Evolutionary conservation across 495 filamentous ascomycete genomes (phyloP).

Genomic region (Penicillium herquei): DNA sequence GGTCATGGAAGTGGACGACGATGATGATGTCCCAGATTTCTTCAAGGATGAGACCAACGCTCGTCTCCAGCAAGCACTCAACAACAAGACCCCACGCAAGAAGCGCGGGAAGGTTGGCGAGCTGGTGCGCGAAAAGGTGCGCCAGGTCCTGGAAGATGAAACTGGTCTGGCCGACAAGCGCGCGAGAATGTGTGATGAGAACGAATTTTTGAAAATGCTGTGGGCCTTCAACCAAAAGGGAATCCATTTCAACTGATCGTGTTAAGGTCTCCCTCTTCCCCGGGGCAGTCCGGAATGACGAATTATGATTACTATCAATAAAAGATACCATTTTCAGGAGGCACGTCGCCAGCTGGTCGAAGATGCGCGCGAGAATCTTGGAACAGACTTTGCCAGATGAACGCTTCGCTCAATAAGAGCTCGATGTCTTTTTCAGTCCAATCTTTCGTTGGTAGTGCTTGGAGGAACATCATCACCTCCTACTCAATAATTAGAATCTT

Average conservation of each 20-base stretch:
- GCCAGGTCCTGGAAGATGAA: constrained; percentile 72
- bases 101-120: constrained; percentile 74
- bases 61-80: constrained; percentile 38
- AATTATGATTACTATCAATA: constrained; percentile 43
- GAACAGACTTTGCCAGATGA: constrained; percentile 93
- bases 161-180: constrained; percentile 77
- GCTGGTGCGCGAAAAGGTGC: constrained; percentile 77
- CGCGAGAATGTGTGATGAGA: constrained; percentile 83
- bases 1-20: constrained; percentile 56
- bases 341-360: constrained; percentile 46
- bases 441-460: constrained; percentile 86
- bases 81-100: constrained; percentile 55
- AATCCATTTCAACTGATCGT: constrained; percentile 79
- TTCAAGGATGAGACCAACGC: constrained; percentile 65
- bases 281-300: constrained; percentile 23
- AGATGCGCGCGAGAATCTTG: constrained; percentile 85
- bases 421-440: constrained; percentile 99
- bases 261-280: constrained; percentile 3
- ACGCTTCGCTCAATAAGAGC: constrained; percentile 90
- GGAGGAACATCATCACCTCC: constrained; percentile 99
- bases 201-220: constrained; percentile 76
- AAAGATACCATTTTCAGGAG: constrained; percentile 41
- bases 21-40: constrained; percentile 68
- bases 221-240: constrained; percentile 85
- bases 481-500: constrained; percentile 35